Base-by-base conservation (phyloP, 2,329 filamentous ascomycete species). In the Colletotrichum brevisporum region DNA sequence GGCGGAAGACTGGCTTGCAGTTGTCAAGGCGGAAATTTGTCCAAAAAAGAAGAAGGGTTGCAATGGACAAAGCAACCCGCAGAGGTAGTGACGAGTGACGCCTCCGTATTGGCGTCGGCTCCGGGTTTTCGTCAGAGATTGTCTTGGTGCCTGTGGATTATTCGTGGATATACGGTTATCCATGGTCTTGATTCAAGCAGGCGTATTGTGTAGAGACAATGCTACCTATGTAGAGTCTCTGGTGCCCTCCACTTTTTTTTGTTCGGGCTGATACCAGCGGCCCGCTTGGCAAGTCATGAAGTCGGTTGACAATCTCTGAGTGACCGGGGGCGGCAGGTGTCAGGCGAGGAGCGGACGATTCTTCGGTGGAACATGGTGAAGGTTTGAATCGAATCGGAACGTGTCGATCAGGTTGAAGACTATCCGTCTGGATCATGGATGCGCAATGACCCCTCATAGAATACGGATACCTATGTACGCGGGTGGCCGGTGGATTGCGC, bases 201-300 rank as follows among this genome's bases (percentile, higher is more conserved):
- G 24, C 26, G 50, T 31, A 21, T 59, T 36, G 18, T 26, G 47
- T 52, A 18, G 39, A 51, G 56, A 48, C 18, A 48, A 58, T 47
- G 3, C 31, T 9, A 3, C 5, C 27, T 31, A 36, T 24, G 54
- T 24, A 47, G 13, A 21, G 10, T 45, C 36, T 52, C 31, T 52
- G n/a, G 18, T 51, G 45, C 18, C 45, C 16, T 18, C 18, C 45
- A 10, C 45, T 9, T 16, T 48, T 36, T 36, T 36, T 36, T n/a
- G n/a, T n/a, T 36, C 31, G 8, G 4, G 10, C 31, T 43, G 47
- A 52, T 52, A 59, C 26, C 26, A 31, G 57, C 26, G 57, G 57
- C 15, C 31, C 27, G 50, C 39, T 62, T 47, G 59, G 39, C 36
- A 62, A 62, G 48, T 62, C 58, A 62, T 62, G 58, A 60, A 36